These are phyloP conservation scores for Coprinopsis strossmayeri DNA, from an alignment of 768 basidiomycete species.

Conservation along the genomic window DNA sequence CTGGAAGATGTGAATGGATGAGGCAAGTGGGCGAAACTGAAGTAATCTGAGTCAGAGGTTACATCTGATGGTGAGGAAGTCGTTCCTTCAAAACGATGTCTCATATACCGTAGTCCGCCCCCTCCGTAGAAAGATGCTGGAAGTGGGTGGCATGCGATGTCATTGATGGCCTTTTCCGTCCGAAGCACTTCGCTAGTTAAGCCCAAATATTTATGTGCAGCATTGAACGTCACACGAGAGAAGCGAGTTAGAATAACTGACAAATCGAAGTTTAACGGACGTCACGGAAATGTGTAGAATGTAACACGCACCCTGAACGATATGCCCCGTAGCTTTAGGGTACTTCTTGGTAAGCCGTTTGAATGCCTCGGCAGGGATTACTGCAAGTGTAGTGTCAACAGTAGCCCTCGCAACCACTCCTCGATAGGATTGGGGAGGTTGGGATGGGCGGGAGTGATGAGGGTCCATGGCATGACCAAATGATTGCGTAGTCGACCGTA, in stretches of 20 bases:
- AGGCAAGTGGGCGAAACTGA: slow-evolving; percentile 30
- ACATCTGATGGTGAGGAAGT: slow-evolving; percentile 40
- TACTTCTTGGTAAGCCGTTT: slow-evolving; percentile 90
- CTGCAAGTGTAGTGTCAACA: slow-evolving; percentile 93
- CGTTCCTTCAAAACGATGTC: slow-evolving; percentile 80
- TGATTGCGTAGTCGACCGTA: slow-evolving; percentile 17
- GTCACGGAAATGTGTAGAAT: background rate
- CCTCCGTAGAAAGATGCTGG: slow-evolving; percentile 88
- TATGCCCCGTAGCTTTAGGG: slow-evolving; percentile 94
- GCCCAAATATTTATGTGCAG: slow-evolving; percentile 94
- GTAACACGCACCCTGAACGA: slow-evolving; percentile 69
- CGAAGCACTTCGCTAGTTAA: slow-evolving; percentile 91
- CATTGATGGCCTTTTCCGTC: slow-evolving; percentile 96
- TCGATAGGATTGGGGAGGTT: slow-evolving; percentile 41
- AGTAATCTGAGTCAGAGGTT: slow-evolving; percentile 37
- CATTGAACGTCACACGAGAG: slow-evolving; percentile 95
- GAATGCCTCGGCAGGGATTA: slow-evolving; percentile 98
- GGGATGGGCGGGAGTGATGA: slow-evolving; percentile 20
- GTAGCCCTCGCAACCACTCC: slow-evolving; percentile 89
- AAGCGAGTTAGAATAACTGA: slow-evolving; percentile 92
- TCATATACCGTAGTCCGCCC: slow-evolving; percentile 82
- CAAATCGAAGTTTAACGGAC: slow-evolving; percentile 8
- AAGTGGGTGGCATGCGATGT: slow-evolving; percentile 92
- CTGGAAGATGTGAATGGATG: slow-evolving; percentile 19
- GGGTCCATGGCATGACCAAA: slow-evolving; percentile 11